A percentile compares a stretch with the other conserved stretches of the same genome.
These are phyloP conservation scores for Cytidiella melzeri DNA, from an alignment of 768 basidiomycete genomes.

Conservation along the genomic window DNA sequence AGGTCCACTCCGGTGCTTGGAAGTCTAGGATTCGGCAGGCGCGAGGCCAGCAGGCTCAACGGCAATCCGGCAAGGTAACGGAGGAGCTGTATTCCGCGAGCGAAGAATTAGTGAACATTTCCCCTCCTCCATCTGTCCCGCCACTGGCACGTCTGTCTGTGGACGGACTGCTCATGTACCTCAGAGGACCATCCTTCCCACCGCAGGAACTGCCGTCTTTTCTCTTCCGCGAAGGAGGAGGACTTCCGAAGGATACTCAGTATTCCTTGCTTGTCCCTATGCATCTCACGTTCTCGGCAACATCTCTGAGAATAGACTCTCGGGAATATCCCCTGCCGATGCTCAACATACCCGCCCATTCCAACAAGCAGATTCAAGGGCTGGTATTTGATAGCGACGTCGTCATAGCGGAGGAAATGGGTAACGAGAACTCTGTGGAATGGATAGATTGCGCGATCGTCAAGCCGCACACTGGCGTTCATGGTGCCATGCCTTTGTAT, in stretches of 20 bases:
- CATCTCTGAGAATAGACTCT: slow-evolving; percentile 53
- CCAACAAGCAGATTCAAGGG: slow-evolving; percentile 33
- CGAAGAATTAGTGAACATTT: slow-evolving; percentile 40
- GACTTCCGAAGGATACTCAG: slow-evolving; percentile 60
- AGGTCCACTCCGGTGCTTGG: slow-evolving; percentile 74
- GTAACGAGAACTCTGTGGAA: slow-evolving; percentile 55
- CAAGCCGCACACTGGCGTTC: slow-evolving; percentile 44
- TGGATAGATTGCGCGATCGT: slow-evolving; percentile 69
- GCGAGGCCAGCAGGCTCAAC: slow-evolving; percentile 34
- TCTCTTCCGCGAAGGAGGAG: slow-evolving; percentile 58
- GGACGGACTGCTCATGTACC: slow-evolving; percentile 47
- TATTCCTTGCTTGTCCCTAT: slow-evolving; percentile 82
- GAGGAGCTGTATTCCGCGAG: slow-evolving; percentile 20
- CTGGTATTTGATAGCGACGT: slow-evolving; percentile 71
- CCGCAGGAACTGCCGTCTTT: slow-evolving; percentile 51
- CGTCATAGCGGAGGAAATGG: slow-evolving; percentile 85
- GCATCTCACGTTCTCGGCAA: slow-evolving; percentile 64
- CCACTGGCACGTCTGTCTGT: slow-evolving; percentile 70
- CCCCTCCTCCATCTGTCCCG: slow-evolving; percentile 32
- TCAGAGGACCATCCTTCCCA: slow-evolving; percentile 58
- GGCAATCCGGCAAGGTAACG: slow-evolving; percentile 8
- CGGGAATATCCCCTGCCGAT: slow-evolving; percentile 90
- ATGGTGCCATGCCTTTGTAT: slow-evolving; percentile 46
- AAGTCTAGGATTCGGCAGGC: slow-evolving; percentile 31
- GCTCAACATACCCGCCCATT: slow-evolving; percentile 57